These are phyloP conservation scores for Amesomyces nigricolor DNA, from an alignment of 2,329 filamentous ascomycete species.

Conservation along the genomic window DNA sequence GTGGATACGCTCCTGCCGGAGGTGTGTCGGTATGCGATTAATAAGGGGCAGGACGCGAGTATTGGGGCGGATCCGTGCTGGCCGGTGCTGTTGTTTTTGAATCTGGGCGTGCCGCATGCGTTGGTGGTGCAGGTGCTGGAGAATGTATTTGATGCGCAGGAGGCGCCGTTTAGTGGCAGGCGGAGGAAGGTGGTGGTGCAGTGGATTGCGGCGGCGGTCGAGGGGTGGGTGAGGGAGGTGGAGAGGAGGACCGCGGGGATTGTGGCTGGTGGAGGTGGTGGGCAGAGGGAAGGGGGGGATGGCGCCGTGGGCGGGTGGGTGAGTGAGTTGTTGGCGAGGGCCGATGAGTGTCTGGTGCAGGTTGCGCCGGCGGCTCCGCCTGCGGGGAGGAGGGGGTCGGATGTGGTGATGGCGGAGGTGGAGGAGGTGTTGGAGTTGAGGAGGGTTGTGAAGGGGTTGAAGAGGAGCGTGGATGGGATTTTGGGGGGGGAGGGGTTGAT, in stretches of 20 bases:
- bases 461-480: conserved; percentile 24
- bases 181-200: conserved; percentile 47
- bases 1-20: conserved; percentile 55
- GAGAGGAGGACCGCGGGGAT: conserved; percentile 41
- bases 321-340: conserved; percentile 45
- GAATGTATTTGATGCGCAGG: conserved; percentile 52
- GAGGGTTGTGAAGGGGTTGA: conserved; percentile 24
- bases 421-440: conserved; percentile 23
- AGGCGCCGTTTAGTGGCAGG: conserved; percentile 52
- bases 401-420: conserved; percentile 7
- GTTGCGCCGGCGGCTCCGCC: neutral
- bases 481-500: conserved; percentile 14
- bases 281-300: conserved; percentile 3
- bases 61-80: conserved; percentile 53
- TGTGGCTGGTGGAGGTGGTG: conserved; percentile 28
- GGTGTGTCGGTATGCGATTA: conserved; percentile 57
- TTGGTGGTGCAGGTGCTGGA: conserved; percentile 53
- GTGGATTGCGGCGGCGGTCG: conserved; percentile 47
- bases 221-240: conserved; percentile 45
- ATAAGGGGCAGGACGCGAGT: conserved; percentile 52
- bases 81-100: conserved; percentile 52
- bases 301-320: conserved; percentile 40
- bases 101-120: conserved; percentile 51
- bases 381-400: neutral
- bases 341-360: conserved; percentile 35